These are phyloP conservation scores for Intubia oerlemansii DNA, from an alignment of 2,329 filamentous ascomycete species.

Conservation along the genomic window DNA sequence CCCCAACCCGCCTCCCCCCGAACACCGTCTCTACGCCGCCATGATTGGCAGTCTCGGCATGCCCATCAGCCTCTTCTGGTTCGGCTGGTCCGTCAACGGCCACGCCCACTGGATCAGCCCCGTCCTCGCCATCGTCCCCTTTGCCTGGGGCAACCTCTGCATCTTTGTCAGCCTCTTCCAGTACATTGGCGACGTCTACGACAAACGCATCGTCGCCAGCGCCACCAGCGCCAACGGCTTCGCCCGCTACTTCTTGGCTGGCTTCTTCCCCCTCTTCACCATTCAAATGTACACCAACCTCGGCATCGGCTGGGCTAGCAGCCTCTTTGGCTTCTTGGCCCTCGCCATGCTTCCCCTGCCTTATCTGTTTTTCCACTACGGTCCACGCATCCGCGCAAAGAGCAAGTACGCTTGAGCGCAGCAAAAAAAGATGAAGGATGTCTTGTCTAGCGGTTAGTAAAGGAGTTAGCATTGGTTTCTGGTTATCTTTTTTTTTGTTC, in stretches of 20 bases:
- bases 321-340: constrained; percentile 24
- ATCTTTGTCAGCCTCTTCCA: constrained; percentile 31
- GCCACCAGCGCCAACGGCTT: constrained; percentile 38
- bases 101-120: constrained; percentile 28
- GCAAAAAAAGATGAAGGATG: no score
- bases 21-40: constrained; percentile 21
- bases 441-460: no score
- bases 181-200: constrained; percentile 35
- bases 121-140: constrained; percentile 28
- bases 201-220: constrained; percentile 31
- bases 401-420: constrained; percentile 19
- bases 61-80: constrained; percentile 35
- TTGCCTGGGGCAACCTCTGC: constrained; percentile 37
- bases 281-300: constrained; percentile 28
- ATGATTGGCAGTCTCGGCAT: constrained; percentile 34
- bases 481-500: neutral
- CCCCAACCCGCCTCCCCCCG: constrained; percentile 46
- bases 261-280: constrained; percentile 38
- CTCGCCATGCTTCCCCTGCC: constrained; percentile 26
- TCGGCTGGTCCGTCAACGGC: constrained; percentile 30
- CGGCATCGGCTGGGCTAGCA: constrained; percentile 24
- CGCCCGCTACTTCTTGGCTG: constrained; percentile 30
- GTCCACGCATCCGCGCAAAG: constrained; percentile 17
- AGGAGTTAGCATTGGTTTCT: no score
- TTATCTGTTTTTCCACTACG: constrained; percentile 29